Evolutionary conservation across 2,329 filamentous ascomycete genomes (phyloP), one percentile per base, ranked within the genome.

Genomic region (Allantophomopsis cytisporea): DNA sequence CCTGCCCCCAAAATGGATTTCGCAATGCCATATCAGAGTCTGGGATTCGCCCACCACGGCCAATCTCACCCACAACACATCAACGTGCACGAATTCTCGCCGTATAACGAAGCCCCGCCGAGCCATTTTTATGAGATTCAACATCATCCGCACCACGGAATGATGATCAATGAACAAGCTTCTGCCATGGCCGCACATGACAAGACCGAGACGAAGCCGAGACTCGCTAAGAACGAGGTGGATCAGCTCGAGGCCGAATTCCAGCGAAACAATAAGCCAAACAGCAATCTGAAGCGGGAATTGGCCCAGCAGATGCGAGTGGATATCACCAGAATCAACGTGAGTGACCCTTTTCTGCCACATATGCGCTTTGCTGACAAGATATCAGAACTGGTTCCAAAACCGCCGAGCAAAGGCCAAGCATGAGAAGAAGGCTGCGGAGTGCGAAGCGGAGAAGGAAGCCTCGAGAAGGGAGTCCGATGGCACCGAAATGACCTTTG

Each of bases 321-420:
- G 17, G 71, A 76, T 46, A 65, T 72, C 44, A 66, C 72, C 17
- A 65, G 72, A 43, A 76, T 76, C 47, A 76, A 76, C 49, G 72
- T 76, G 56, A 44, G 57, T 57, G 23, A 10, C n/a, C 11, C 21
- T 10, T 28, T 10, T 28, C 23, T 12, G n/a, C n/a, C n/a, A n/a
- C 23, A 28, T 3, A 28, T 28, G 31, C 7, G 3, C 7, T 34
- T 14, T 14, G 43, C 59, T 65, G 46, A 66, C 51, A 8, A 13
- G 11, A n/a, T 28, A n/a, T 13, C 23, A 77, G 73, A 77, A 77
- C 52, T 77, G 73, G 73, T 77, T 77, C 49, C 73, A 77, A 49
- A 77, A 77, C 52, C 62, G 73, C 40, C 64, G 73, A 36, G 73
- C 73, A 39, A 72, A 76, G 56, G 72, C 73, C 45, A 42, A 42